These are phyloP conservation scores for Rhipidocladum racemiflorum DNA, from an alignment of 176 grass and related monocot species.

Conservation along the genomic window DNA sequence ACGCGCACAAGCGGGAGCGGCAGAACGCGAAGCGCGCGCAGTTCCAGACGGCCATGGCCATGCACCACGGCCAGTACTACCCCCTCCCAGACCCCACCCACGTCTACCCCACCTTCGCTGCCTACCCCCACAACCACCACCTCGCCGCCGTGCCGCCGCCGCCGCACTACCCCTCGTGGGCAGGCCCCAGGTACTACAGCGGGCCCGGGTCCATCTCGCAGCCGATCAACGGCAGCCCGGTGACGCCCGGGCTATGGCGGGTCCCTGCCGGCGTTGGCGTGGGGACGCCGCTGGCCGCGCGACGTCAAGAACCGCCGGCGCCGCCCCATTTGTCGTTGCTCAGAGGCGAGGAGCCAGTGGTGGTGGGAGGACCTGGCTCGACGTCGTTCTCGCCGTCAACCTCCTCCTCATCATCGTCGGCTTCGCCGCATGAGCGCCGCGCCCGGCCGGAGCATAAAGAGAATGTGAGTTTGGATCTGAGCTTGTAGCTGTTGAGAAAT, in stretches of 20 bases:
- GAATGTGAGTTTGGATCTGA: slow-evolving; percentile 83
- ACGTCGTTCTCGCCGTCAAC: slow-evolving; percentile 45
- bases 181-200: slow-evolving; percentile 37
- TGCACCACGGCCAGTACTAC: slow-evolving; percentile 39
- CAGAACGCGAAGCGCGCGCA: slow-evolving; percentile 69
- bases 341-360: slow-evolving; percentile 33
- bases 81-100: slow-evolving; percentile 2
- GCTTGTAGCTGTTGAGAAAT: slow-evolving; percentile 52
- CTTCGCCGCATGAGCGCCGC: slow-evolving; percentile 27
- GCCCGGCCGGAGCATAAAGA: slow-evolving; percentile 37
- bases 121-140: slow-evolving; percentile 32
- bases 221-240: slow-evolving; percentile 62
- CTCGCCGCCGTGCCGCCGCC: slow-evolving; percentile 24
- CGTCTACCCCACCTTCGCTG: slow-evolving; percentile 37
- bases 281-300: not conserved
- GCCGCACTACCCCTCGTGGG: slow-evolving; percentile 75
- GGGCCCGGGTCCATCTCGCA: slow-evolving; percentile 58
- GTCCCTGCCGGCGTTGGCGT: slow-evolving; percentile 24
- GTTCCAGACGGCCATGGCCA: slow-evolving; percentile 69
- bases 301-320: slow-evolving; percentile 18
- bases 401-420: slow-evolving; percentile 34
- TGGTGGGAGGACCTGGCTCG: slow-evolving; percentile 15
- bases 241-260: slow-evolving; percentile 36
- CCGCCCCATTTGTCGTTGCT: not conserved
- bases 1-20: slow-evolving; percentile 98